These are phyloP conservation scores for Epichloe glyceriae DNA, from an alignment of 2,329 filamentous ascomycete species.

Conservation along the genomic window DNA sequence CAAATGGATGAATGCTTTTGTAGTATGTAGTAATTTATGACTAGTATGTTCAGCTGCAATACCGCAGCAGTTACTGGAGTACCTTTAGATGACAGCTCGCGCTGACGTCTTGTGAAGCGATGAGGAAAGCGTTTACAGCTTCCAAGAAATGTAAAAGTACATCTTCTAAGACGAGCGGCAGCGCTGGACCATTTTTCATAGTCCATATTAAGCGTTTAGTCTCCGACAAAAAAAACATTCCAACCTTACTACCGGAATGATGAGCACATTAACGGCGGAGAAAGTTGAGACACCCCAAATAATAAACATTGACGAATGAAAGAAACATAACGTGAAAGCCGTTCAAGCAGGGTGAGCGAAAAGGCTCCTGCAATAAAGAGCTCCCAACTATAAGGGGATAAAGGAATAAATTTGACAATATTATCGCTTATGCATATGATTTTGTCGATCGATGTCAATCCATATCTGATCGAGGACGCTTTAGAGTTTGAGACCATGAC, in stretches of 20 bases:
- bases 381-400: background rate
- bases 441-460: background rate
- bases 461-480: background rate
- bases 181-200: background rate
- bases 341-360: background rate
- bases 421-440: background rate
- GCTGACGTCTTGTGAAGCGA: background rate
- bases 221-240: background rate
- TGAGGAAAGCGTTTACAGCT: background rate
- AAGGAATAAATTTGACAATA: background rate
- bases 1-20: no score
- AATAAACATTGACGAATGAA: no score
- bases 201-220: background rate
- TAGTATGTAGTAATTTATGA: no score
- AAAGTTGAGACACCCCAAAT: background rate
- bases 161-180: background rate
- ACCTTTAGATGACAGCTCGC: background rate
- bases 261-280: no score
- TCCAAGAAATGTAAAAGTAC: background rate
- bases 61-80: background rate
- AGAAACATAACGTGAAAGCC: background rate
- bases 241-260: no score
- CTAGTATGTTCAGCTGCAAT: background rate
- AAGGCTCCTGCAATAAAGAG: background rate
- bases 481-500: slow-evolving; percentile 4